A percentile compares a stretch with the other conserved stretches of the same genome.
Evolutionary conservation across 306 rosid genomes (phyloP).

Genomic region (Astragalus glycyphyllos): DNA sequence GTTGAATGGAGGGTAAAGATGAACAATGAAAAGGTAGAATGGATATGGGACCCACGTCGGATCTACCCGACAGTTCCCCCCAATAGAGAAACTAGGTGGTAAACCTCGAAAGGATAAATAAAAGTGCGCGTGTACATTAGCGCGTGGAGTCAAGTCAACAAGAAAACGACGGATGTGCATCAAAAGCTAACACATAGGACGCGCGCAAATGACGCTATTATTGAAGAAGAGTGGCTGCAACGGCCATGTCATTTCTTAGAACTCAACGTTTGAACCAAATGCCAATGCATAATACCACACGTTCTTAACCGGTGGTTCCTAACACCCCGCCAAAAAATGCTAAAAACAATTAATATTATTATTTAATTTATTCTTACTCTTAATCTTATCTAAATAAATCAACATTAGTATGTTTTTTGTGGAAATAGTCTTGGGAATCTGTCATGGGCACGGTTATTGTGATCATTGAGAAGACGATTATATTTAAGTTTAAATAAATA

Average conservation of each 20-base stretch:
- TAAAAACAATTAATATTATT: too few relatives aligned
- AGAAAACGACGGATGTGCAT: conserved; percentile 67
- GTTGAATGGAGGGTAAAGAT: neutral
- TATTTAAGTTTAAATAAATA: neutral
- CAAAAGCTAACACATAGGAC: conserved; percentile 84
- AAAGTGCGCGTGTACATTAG: neutral
- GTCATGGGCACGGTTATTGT: conserved; percentile 23
- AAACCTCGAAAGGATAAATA: conserved; percentile 32
- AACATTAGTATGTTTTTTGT: neutral
- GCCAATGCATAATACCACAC: conserved; percentile 45
- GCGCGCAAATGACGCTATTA: conserved; percentile 90
- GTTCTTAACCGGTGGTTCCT: conserved; percentile 38
- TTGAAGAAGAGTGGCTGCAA: conserved; percentile 50
- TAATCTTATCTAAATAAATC: neutral
- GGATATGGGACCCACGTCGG: conserved; percentile 44
- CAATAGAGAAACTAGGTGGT: conserved; percentile 40
- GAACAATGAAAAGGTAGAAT: neutral
- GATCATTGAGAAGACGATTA: conserved; percentile 34
- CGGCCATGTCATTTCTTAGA: conserved; percentile 48
- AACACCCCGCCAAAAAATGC: conserved; percentile 27
- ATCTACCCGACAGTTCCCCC: conserved; percentile 47
- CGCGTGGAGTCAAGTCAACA: conserved; percentile 59
- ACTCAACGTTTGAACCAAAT: conserved; percentile 41
- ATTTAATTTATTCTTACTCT: neutral
- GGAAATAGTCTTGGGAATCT: conserved; percentile 26